Evolutionary conservation across 352 stramenopile species (phyloP).

Genomic region (Pythium dissimile): DNA sequence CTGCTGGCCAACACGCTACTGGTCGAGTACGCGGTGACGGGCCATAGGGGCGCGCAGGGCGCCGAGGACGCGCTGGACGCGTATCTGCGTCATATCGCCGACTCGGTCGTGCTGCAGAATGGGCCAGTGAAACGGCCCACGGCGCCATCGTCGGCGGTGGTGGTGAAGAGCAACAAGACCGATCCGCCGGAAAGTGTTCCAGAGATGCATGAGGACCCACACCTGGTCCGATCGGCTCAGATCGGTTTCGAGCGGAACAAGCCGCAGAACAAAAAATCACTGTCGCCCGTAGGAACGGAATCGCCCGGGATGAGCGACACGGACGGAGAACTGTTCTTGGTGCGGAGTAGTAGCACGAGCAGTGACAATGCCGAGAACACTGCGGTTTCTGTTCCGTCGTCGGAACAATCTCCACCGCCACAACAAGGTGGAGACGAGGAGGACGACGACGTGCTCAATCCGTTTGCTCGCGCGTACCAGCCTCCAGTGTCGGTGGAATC

Average conservation of each 20-base stretch:
- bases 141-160: not conserved
- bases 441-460: slow-evolving; percentile 70
- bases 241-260: too few relatives aligned
- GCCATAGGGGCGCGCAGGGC: slow-evolving; percentile 46
- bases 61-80: slow-evolving; percentile 57
- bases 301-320: slow-evolving; percentile 7
- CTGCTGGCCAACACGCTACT: slow-evolving; percentile 70
- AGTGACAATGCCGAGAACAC: not conserved
- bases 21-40: slow-evolving; percentile 68
- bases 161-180: too few relatives aligned
- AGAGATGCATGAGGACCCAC: not conserved
- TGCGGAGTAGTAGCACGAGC: not conserved
- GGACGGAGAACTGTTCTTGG: slow-evolving; percentile 10
- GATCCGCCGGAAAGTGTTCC: too few relatives aligned
- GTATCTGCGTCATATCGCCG: slow-evolving; percentile 60
- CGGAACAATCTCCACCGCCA: not conserved
- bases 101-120: slow-evolving; percentile 65
- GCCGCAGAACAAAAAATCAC: too few relatives aligned
- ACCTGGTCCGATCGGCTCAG: too few relatives aligned
- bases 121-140: not conserved
- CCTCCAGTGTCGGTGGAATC: slow-evolving; percentile 34
- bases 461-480: slow-evolving; percentile 55
- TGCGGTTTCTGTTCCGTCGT: slow-evolving; percentile 19
- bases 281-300: not conserved
- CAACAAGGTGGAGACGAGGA: slow-evolving; percentile 10